phyloP scores from a whole-genome alignment of 106 monocot genomes.

The Vanilla planifolia region DNA sequence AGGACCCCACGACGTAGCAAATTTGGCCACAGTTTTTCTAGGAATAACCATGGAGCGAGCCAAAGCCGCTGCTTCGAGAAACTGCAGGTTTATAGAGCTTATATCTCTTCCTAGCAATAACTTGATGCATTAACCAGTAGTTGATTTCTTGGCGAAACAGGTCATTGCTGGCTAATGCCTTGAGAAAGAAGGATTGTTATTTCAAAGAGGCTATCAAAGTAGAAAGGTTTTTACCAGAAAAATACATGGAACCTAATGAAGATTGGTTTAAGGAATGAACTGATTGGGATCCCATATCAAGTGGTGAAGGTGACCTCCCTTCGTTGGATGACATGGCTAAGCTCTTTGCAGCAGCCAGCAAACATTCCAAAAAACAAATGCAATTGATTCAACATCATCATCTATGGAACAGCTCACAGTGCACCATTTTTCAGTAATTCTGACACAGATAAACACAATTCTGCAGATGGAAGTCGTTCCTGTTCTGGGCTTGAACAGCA shows the following conservation, averaged over 20 bases:
- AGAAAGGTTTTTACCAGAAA: slow-evolving; percentile 46
- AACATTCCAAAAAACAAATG: slow-evolving; percentile 9
- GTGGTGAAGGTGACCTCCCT: slow-evolving; percentile 67
- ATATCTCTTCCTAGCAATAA: slow-evolving; percentile 1
- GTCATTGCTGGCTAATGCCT: slow-evolving; percentile 45
- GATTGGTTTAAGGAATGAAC: slow-evolving; percentile 53
- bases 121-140: background rate
- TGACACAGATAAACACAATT: background rate
- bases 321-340: slow-evolving; percentile 51
- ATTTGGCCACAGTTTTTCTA: slow-evolving; percentile 52
- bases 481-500: slow-evolving; percentile 10
- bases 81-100: slow-evolving; percentile 54
- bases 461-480: background rate
- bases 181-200: slow-evolving; percentile 67
- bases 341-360: slow-evolving; percentile 27
- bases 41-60: slow-evolving; percentile 76
- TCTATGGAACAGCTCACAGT: slow-evolving; percentile 17
- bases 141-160: slow-evolving; percentile 22
- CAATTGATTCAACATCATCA: slow-evolving; percentile 27
- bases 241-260: slow-evolving; percentile 19
- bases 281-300: slow-evolving; percentile 81
- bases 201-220: slow-evolving; percentile 75
- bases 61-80: slow-evolving; percentile 65
- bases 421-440: slow-evolving; percentile 2
- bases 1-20: slow-evolving; percentile 81